Evolutionary conservation across 345 rosid species (phyloP).

Genomic region (Aquilaria yunnanensis): DNA sequence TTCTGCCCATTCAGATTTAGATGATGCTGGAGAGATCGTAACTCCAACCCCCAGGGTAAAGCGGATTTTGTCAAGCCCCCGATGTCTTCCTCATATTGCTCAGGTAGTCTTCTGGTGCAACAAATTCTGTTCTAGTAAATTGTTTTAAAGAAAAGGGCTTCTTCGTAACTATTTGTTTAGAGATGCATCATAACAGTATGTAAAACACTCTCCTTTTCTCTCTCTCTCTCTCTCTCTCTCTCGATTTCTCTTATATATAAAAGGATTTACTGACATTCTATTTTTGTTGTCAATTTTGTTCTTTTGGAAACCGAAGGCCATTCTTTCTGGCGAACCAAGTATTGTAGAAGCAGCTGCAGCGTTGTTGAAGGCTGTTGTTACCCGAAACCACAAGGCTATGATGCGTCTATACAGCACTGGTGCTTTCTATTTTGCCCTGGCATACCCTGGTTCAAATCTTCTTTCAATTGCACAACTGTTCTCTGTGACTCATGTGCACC

Average conservation of each 20-base stretch:
- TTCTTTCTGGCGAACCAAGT: constrained; percentile 96
- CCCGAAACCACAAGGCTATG: constrained; percentile 99
- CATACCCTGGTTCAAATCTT: constrained; percentile 98
- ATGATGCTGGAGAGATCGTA: constrained; percentile 99
- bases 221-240: too few species aligned
- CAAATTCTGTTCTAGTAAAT: too few species aligned
- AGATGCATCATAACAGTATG: too few species aligned
- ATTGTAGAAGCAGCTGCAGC: constrained; percentile 96
- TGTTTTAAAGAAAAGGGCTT: too few species aligned
- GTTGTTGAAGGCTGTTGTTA: constrained; percentile 86
- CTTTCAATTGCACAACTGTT: constrained; percentile 86
- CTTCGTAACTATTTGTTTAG: too few species aligned
- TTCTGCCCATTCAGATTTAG: constrained; percentile 96
- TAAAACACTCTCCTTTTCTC: too few species aligned
- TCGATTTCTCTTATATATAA: too few species aligned
- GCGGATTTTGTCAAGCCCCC: constrained; percentile 86
- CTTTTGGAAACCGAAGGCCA: constrained; percentile 41
- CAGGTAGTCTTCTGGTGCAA: constrained; percentile 45
- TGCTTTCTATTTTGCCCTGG: constrained; percentile 88
- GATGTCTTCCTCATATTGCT: constrained; percentile 97
- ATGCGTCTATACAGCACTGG: constrained; percentile 94
- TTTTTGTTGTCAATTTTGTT: constrained; percentile 8
- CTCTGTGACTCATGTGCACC: constrained; percentile 90
- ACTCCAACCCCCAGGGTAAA: constrained; percentile 99
- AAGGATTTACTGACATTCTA: background rate